Evolutionary conservation across 2,329 filamentous ascomycete genomes (phyloP).

Genomic region (Aspergillus transmontanensis): DNA sequence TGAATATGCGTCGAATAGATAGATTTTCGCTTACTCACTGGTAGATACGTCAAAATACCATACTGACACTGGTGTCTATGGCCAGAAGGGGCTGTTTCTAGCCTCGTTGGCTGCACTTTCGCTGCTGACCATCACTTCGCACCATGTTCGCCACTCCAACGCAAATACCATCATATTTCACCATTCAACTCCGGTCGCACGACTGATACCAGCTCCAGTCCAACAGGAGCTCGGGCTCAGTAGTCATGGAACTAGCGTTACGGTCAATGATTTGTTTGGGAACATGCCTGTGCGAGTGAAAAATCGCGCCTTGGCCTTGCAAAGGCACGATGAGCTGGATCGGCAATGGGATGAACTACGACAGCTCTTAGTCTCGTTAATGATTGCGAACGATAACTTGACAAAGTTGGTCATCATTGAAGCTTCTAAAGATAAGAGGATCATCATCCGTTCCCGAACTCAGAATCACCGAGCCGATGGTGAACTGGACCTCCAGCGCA

Average conservation of each 20-base stretch:
- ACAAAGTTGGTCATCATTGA: slow-evolving; percentile 65
- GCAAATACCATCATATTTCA: slow-evolving; percentile 70
- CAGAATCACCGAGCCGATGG: background rate
- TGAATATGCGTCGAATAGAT: background rate
- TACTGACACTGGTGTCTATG: slow-evolving; percentile 55
- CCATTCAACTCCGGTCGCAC: slow-evolving; percentile 65
- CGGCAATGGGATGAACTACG: slow-evolving; percentile 69
- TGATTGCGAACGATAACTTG: slow-evolving; percentile 68
- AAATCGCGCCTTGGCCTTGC: slow-evolving; percentile 63
- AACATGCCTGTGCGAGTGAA: slow-evolving; percentile 89
- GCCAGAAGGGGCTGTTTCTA: slow-evolving; percentile 73
- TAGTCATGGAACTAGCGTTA: slow-evolving; percentile 73
- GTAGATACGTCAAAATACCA: slow-evolving; percentile 78
- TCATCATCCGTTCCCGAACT: slow-evolving; percentile 32
- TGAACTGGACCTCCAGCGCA: slow-evolving; percentile 31
- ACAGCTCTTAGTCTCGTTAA: slow-evolving; percentile 60
- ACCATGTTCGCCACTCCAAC: slow-evolving; percentile 52
- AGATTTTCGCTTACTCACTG: slow-evolving; percentile 6
- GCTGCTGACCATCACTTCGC: slow-evolving; percentile 74
- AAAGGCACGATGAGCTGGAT: slow-evolving; percentile 55
- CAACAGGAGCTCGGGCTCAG: slow-evolving; percentile 60
- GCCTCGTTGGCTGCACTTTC: slow-evolving; percentile 76
- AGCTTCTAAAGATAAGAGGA: slow-evolving; percentile 38
- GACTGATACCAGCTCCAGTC: slow-evolving; percentile 63
- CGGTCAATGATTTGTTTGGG: slow-evolving; percentile 81